Base-by-base conservation (phyloP, 768 basidiomycete genomes). In the Agrocybe praecox region DNA sequence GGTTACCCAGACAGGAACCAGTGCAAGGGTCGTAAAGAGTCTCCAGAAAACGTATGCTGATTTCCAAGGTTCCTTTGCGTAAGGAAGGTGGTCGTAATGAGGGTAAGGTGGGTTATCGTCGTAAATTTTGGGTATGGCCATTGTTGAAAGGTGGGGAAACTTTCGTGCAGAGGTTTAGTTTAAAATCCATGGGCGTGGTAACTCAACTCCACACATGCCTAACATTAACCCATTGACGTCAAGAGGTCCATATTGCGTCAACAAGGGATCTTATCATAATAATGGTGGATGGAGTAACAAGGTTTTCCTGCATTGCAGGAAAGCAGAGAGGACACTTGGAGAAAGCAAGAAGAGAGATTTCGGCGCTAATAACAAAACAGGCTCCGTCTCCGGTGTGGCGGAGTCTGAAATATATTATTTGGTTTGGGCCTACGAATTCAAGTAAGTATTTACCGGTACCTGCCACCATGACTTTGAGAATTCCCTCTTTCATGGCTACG, bases 21-120 rank as follows among this genome's bases (percentile, higher is more conserved):
- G 67, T 7, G 76, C 65, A 24, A 83, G 65, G 5, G 82, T 82
- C 3, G 80, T 83, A 45, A 79, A 55, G 11, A 83, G 72, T 12
- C 81, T 72, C 56, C 78, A 78, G 56, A 68, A 67, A 61, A 81
- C 79, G 59, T 84, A 82, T 40, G 80, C 43, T 2, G 79, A 69
- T 58, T 81, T 81, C 60, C 72, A 68, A 9, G 80, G 80, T 55
- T 80, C 76, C 46, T 71, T 69, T 15, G 79, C 78, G 60, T 73
- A 81, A 9, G 73, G 72, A 52, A 82, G 73, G 49, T 76, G 71
- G 21, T 67, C 73, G 60, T 76, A 76, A 62, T 80, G 76, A 24
- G 76, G 69, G 57, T 76, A 77, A 44, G 69, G 68, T 15, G 74
- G 74, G 46, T 67, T 71, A 15, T 65, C 63, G 62, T 71, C 68